Percentiles rank a stretch among this genome's conserved stretches.
phyloP scores from a whole-genome alignment of 176 grass and related monocot genomes.

The Aegilops bicornis region DNA sequence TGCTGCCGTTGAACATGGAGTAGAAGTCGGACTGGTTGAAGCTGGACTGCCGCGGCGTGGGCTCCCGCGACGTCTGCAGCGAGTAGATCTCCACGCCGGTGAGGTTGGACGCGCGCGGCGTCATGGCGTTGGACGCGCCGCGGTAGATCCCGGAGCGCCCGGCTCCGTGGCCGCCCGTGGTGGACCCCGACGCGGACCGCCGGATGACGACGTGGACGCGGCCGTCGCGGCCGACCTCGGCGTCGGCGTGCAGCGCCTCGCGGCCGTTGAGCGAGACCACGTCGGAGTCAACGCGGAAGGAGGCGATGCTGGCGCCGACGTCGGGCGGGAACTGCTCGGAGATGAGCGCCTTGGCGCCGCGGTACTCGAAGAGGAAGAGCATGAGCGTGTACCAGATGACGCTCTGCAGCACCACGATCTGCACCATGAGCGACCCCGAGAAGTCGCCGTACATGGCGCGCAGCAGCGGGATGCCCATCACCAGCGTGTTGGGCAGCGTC shows the following conservation, averaged over 20 bases:
- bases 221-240: constrained; percentile 86
- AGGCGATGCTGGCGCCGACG: constrained; percentile 81
- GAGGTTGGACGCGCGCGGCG: constrained; percentile 89
- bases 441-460: constrained; percentile 95
- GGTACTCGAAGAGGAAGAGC: constrained; percentile 99
- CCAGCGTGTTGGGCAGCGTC: constrained; percentile 96
- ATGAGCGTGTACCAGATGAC: constrained; percentile 99
- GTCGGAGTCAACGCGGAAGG: constrained; percentile 92
- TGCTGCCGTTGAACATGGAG: constrained; percentile 85
- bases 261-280: constrained; percentile 87
- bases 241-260: constrained; percentile 87
- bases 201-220: constrained; percentile 64
- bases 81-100: constrained; percentile 99
- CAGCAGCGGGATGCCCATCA: constrained; percentile 97
- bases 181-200: constrained; percentile 44
- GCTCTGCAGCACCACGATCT: constrained; percentile 97
- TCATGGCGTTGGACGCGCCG: constrained; percentile 55
- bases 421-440: constrained; percentile 90
- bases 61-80: constrained; percentile 86
- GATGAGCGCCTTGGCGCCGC: constrained; percentile 92
- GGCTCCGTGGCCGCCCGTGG: constrained; percentile 37
- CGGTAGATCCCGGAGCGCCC: constrained; percentile 35
- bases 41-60: constrained; percentile 85
- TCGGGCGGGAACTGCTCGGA: constrained; percentile 96
- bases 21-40: constrained; percentile 99